These are phyloP conservation scores for Begonia peltatifolia DNA, from an alignment of 306 rosid genomes.

Conservation along the genomic window DNA sequence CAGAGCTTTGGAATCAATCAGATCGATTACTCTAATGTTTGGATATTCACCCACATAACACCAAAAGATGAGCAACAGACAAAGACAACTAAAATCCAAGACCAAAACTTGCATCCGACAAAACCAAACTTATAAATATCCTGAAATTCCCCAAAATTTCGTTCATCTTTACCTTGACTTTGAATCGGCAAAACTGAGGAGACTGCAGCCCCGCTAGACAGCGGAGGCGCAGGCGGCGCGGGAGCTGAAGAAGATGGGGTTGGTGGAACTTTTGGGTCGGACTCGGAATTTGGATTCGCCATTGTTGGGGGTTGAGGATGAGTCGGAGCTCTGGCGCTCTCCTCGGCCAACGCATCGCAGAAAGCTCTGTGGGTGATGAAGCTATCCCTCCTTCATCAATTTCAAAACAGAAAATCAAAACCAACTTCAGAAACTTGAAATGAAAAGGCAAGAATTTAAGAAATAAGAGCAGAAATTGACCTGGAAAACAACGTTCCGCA, in stretches of 20 bases:
- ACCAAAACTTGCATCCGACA: constrained; percentile 28
- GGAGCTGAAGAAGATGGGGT: constrained; percentile 6
- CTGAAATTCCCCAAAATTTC: constrained; percentile 5
- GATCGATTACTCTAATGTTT: neutral
- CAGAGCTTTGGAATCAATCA: neutral
- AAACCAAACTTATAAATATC: constrained; percentile 9
- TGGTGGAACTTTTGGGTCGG: constrained; percentile 15
- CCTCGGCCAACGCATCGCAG: constrained; percentile 84
- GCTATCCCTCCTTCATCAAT: constrained; percentile 67
- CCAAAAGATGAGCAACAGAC: constrained; percentile 44
- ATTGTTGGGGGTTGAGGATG: neutral
- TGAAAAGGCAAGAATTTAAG: too few relatives aligned
- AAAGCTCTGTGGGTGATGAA: constrained; percentile 90
- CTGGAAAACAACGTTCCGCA: constrained; percentile 76
- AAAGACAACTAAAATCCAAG: constrained; percentile 41
- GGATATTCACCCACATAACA: constrained; percentile 15
- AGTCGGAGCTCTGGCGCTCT: constrained; percentile 26
- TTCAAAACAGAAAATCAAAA: constrained; percentile 8
- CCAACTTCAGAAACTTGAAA: constrained; percentile 1
- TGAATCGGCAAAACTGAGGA: constrained; percentile 32
- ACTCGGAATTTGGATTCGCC: neutral
- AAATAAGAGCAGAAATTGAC: constrained; percentile 8
- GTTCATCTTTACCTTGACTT: constrained; percentile 36
- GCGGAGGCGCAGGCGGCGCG: constrained; percentile 18
- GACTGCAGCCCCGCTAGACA: constrained; percentile 17